A percentile compares a stretch with the other conserved stretches of the same genome.
Conservation (phyloP, 2,329 filamentous ascomycete genomes). For the Neofusicoccum kwambonambiense region DNA sequence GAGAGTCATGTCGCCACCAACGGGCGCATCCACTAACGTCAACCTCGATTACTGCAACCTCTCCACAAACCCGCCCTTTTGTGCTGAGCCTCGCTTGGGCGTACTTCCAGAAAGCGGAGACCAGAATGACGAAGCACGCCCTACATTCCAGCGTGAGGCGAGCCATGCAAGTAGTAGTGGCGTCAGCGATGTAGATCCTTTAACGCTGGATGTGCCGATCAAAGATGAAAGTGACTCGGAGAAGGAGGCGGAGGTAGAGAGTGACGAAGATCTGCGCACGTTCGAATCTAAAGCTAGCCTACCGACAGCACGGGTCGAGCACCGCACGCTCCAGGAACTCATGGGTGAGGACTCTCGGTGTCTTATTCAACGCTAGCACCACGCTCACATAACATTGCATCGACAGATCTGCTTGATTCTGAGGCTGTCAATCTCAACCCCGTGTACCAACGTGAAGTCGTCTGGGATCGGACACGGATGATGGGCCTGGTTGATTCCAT, state of each 20-base stretch:
- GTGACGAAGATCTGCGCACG: background rate
- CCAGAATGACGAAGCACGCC: too few relatives aligned
- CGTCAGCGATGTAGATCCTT: background rate
- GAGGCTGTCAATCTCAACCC: slow-evolving; percentile 42
- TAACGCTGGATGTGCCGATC: background rate
- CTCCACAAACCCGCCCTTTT: background rate
- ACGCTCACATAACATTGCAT: background rate
- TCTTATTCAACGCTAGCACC: too few relatives aligned
- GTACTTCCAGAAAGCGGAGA: background rate
- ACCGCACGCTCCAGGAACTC: background rate
- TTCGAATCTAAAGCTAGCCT: background rate
- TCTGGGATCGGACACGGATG: slow-evolving; percentile 42
- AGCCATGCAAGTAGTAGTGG: background rate
- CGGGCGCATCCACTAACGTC: background rate
- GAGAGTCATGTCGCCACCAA: background rate
- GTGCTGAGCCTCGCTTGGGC: background rate
- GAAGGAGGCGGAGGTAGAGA: background rate
- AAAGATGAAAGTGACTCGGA: background rate
- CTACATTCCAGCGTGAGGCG: too few relatives aligned
- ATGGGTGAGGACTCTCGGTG: background rate
- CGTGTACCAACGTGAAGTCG: slow-evolving; percentile 49
- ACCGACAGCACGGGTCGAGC: background rate
- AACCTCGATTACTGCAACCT: background rate
- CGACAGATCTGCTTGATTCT: slow-evolving; percentile 22
- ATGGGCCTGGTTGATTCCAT: slow-evolving; percentile 34